These are phyloP conservation scores for Ilyonectria sp. DNA, from an alignment of 2,329 filamentous ascomycete genomes.

Conservation along the genomic window DNA sequence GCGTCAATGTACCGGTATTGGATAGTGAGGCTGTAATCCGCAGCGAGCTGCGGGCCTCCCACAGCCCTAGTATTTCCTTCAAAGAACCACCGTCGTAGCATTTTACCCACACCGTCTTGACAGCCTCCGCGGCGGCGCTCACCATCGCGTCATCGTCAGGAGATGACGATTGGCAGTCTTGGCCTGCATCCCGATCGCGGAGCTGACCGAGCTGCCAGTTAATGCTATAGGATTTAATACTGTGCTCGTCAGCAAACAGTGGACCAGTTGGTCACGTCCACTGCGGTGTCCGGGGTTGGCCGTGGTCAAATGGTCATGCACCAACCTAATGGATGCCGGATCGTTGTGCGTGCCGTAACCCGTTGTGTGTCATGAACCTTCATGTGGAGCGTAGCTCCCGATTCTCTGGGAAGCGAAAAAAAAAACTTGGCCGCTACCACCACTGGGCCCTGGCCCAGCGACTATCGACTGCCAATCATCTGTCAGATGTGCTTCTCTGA, in stretches of 20 bases:
- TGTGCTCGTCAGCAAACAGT: slow-evolving; percentile 35
- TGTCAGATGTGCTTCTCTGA: slow-evolving; percentile 21
- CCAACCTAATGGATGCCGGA: slow-evolving; percentile 44
- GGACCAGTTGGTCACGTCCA: slow-evolving; percentile 37
- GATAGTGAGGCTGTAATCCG: slow-evolving; percentile 17
- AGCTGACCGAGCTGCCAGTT: slow-evolving; percentile 27
- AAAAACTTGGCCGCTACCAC: slow-evolving; percentile 45
- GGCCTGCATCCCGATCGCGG: slow-evolving; percentile 12
- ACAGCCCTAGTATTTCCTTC: slow-evolving; percentile 3
- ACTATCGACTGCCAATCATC: slow-evolving; percentile 45
- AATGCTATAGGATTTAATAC: slow-evolving; percentile 19
- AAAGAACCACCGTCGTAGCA: slow-evolving; percentile 5
- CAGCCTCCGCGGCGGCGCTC: neutral
- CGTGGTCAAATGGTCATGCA: slow-evolving; percentile 36
- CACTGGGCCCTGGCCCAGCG: slow-evolving; percentile 41
- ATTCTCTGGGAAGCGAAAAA: slow-evolving; percentile 52
- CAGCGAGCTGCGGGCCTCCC: slow-evolving; percentile 6
- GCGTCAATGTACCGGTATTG: neutral
- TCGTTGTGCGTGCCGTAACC: slow-evolving; percentile 41
- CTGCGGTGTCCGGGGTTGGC: slow-evolving; percentile 34
- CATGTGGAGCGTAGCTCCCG: slow-evolving; percentile 51
- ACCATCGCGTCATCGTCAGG: slow-evolving; percentile 7
- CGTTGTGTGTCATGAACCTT: slow-evolving; percentile 47
- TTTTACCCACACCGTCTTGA: slow-evolving; percentile 10
- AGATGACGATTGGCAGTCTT: slow-evolving; percentile 3